Evolutionary conservation across 345 rosid genomes (phyloP).

Genomic region (Moricandia arvensis): DNA sequence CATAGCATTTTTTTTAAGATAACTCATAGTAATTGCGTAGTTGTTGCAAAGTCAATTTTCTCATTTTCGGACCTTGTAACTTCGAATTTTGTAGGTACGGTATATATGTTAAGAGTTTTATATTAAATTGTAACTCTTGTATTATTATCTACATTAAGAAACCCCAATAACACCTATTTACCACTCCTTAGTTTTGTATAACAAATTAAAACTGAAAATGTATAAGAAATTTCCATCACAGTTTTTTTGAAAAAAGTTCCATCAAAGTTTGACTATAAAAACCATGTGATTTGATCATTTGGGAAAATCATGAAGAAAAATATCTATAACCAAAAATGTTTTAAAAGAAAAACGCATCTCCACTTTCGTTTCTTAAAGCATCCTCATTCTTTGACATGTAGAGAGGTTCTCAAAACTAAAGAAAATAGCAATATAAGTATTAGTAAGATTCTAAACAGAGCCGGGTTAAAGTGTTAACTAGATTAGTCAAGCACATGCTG

Average conservation of each 20-base stretch:
- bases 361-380: neutral
- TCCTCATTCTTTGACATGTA: neutral
- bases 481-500: no score
- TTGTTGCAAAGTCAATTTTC: constrained; percentile 3
- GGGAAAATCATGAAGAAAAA: constrained; percentile 10
- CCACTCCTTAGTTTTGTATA: neutral
- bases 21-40: neutral
- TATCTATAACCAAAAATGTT: neutral
- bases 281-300: constrained; percentile 16
- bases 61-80: constrained; percentile 11
- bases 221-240: neutral
- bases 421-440: neutral
- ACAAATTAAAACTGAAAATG: neutral
- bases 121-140: neutral
- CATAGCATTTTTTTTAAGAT: neutral
- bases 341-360: no score
- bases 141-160: neutral
- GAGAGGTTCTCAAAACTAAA: neutral
- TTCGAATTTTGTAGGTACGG: neutral
- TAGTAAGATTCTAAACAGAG: no score
- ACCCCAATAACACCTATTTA: neutral
- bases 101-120: no score
- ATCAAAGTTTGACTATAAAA: neutral
- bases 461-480: no score
- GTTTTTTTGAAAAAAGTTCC: no score